A percentile compares a stretch with the other conserved stretches of the same genome.
Conservation (phyloP, 768 basidiomycete species). For the Suillus weaverae region DNA sequence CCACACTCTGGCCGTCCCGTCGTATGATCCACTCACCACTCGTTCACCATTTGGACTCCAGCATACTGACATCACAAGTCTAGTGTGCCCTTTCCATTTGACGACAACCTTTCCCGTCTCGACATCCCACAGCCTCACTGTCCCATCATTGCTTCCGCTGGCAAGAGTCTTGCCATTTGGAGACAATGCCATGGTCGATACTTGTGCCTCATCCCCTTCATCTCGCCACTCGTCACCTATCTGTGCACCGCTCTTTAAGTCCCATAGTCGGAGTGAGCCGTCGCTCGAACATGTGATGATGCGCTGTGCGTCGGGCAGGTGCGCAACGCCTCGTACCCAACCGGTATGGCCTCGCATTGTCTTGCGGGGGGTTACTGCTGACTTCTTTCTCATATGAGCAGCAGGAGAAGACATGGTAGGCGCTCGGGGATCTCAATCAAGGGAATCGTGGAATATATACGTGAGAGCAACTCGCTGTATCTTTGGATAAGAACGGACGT, state of each 20-base stretch:
- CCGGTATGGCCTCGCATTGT: neutral
- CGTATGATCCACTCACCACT: too few relatives aligned
- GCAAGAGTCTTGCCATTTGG: neutral
- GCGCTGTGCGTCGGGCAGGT: neutral
- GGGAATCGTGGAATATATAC: neutral
- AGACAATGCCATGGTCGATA: neutral
- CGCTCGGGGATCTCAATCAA: neutral
- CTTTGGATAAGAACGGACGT: too few relatives aligned
- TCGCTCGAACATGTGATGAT: conserved; percentile 11
- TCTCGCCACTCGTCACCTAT: conserved; percentile 10
- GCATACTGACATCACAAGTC: too few relatives aligned
- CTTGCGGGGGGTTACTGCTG: neutral
- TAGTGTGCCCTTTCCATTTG: too few relatives aligned
- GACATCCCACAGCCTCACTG: neutral
- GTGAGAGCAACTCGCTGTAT: too few relatives aligned
- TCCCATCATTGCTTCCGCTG: neutral
- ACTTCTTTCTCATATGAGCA: neutral
- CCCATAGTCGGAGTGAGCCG: conserved; percentile 14
- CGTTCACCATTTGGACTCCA: neutral
- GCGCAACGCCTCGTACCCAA: neutral
- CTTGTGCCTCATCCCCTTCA: neutral
- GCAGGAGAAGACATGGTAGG: neutral
- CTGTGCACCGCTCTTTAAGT: conserved; percentile 25
- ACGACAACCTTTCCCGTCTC: neutral
- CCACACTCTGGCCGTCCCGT: too few relatives aligned